Base-by-base conservation (phyloP, 73 alveolate species). In the Blepharisma stoltei region DNA sequence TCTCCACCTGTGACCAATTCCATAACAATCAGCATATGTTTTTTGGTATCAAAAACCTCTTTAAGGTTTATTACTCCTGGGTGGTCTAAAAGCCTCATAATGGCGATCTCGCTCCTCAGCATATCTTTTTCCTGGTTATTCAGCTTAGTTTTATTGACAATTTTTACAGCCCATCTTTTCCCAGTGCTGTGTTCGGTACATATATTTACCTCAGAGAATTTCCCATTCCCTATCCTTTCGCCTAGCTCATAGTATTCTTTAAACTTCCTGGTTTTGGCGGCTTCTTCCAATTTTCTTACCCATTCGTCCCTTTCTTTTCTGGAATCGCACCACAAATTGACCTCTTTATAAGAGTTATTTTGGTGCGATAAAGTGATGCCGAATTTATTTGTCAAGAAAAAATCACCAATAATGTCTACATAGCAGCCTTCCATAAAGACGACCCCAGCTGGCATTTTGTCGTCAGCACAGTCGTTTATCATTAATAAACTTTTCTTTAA, bases 1-100 rank as follows among this genome's bases (percentile, higher is more conserved):
- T 88, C 95, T 48, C 88, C 91, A 7, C 95, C 95, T 43, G 54
- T 21, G 54, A 83, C 83, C 38, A 71, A 54, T 70, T 84, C 90
- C 87, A 88, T 75, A 37, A 88, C 82, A 18, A 88, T 80, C 44
- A 69, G 88, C 70, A 84, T 77, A 53, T 50, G 55, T 37, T 78
- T 47, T 27, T 49, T 46, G 71, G 65, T 78, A 55, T 78, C 89
- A 52, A 70, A 87, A 6, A 78, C 78, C 69, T 86, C 93, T 60
- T 71, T 71, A 47, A 81, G 55, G 79, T 86, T 86, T 21, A 86
- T 81, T 46, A 86, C 81, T 55, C 69, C 68, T 41, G 90, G 90
- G 70, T 86, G 90, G 50, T 32, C 79, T 88, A 44, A 23, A 14
- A 69, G 11, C 4, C 45, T 69, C 25, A 69, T 14, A 43, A 44